phyloP scores from a whole-genome alignment of 371 early-diverging fungal genomes.

The Mortierella sp. region DNA sequence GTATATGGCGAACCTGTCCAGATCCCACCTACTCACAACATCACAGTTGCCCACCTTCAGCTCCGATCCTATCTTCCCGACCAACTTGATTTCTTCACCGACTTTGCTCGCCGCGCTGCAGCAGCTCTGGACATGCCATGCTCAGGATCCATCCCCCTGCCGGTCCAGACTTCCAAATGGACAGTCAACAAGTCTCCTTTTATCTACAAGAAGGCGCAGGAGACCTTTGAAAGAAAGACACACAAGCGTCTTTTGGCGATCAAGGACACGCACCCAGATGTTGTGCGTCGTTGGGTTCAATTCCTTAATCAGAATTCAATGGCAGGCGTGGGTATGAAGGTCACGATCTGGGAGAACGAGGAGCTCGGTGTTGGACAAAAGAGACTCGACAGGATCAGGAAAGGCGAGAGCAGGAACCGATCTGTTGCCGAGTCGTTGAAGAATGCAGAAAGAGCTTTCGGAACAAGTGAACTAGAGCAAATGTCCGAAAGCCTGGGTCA shows the following conservation, averaged over 20 bases:
- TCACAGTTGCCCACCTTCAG: constrained; percentile 79
- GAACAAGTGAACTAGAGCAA: constrained; percentile 7
- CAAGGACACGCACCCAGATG: constrained; percentile 82
- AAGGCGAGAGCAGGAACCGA: constrained; percentile 51
- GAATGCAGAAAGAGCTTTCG: constrained; percentile 21
- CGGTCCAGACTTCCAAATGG: constrained; percentile 87
- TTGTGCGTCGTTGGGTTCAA: constrained; percentile 78
- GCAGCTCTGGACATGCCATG: constrained; percentile 81
- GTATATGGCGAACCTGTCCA: constrained; percentile 56
- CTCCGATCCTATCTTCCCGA: constrained; percentile 79
- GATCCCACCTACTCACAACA: constrained; percentile 69
- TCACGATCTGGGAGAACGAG: constrained; percentile 76
- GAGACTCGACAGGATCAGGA: constrained; percentile 35
- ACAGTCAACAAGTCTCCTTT: constrained; percentile 94
- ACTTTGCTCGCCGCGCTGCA: constrained; percentile 88
- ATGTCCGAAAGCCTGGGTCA: constrained; percentile 10
- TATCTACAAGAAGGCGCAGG: constrained; percentile 95
- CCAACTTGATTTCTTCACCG: constrained; percentile 87
- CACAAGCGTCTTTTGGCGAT: constrained; percentile 87
- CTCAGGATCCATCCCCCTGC: constrained; percentile 78
- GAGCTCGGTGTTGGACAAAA: constrained; percentile 56
- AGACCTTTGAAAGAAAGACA: constrained; percentile 93
- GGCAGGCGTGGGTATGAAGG: constrained; percentile 81
- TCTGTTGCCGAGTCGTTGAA: constrained; percentile 37
- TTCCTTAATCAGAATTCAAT: constrained; percentile 81